These are phyloP conservation scores for Stenogyne calaminthoides DNA, from an alignment of 305 asterid genomes.

Conservation along the genomic window DNA sequence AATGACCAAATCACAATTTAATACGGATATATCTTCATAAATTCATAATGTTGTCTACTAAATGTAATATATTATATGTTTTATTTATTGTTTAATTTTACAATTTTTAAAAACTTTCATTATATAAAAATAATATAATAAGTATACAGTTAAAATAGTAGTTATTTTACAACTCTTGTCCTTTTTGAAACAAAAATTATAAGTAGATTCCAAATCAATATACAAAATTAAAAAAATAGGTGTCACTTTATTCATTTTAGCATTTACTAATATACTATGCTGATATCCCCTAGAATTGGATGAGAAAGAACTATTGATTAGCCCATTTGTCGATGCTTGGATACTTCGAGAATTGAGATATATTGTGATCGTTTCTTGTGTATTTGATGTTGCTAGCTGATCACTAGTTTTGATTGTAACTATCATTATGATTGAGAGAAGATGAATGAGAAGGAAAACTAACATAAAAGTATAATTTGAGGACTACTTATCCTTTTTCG, in stretches of 20 bases:
- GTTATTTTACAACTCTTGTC: neutral
- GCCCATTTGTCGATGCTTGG: neutral
- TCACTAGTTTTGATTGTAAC: neutral
- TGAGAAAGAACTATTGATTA: too few relatives aligned
- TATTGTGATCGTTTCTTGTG: constrained; percentile 2
- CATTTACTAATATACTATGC: neutral
- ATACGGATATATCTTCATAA: neutral
- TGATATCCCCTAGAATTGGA: neutral
- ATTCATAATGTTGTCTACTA: neutral
- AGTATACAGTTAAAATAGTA: neutral
- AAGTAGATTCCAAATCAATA: neutral
- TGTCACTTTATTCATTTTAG: neutral
- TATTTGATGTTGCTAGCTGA: constrained; percentile 17
- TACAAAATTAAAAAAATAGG: neutral
- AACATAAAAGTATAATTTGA: neutral
- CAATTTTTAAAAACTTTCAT: neutral
- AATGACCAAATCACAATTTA: neutral
- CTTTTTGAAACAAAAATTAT: neutral
- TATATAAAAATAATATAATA: neutral
- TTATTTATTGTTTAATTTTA: neutral
- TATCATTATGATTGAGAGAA: neutral
- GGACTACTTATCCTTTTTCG: neutral
- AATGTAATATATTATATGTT: neutral
- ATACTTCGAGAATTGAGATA: neutral
- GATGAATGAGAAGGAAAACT: neutral